These are phyloP conservation scores for Suillus alpinus DNA, from an alignment of 768 basidiomycete genomes.

Conservation along the genomic window DNA sequence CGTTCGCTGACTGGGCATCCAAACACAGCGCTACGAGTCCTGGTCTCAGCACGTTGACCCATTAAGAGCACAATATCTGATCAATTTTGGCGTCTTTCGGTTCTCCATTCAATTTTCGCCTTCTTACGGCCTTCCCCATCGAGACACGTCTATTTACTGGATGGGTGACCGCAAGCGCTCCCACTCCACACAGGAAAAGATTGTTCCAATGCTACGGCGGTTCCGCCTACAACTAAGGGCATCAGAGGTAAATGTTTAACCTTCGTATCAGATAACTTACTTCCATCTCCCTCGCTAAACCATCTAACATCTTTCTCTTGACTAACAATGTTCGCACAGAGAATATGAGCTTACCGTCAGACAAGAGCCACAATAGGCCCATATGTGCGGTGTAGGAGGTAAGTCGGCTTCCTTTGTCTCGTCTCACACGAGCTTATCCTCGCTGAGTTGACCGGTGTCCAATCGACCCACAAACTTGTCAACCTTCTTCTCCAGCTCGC, in stretches of 20 bases:
- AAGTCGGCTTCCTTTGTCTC: conserved; percentile 38
- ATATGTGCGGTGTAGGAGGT: conserved; percentile 89
- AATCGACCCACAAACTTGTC: conserved; percentile 69
- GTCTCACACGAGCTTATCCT: background rate
- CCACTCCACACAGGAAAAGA: conserved; percentile 14
- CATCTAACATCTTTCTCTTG: background rate
- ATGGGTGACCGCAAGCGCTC: too few species aligned
- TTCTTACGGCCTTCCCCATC: too few species aligned
- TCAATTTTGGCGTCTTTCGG: too few species aligned
- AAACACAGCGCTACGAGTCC: too few species aligned
- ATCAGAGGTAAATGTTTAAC: background rate
- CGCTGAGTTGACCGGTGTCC: conserved; percentile 84
- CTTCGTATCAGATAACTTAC: conserved; percentile 14
- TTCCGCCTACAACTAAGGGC: conserved; percentile 5
- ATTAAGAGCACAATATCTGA: too few species aligned
- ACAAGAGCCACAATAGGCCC: conserved; percentile 89
- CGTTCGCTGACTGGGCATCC: too few species aligned
- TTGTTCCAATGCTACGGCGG: conserved; percentile 13
- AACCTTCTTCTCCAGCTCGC: conserved; percentile 25
- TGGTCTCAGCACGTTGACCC: too few species aligned
- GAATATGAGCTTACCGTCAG: conserved; percentile 83
- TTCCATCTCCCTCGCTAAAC: background rate
- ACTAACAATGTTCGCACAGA: conserved; percentile 38
- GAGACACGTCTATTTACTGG: too few species aligned
- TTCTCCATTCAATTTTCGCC: too few species aligned